Evolutionary conservation across 345 rosid genomes (phyloP), one percentile per base, ranked within the genome.

Genomic region (Eucalyptus grandis): DNA sequence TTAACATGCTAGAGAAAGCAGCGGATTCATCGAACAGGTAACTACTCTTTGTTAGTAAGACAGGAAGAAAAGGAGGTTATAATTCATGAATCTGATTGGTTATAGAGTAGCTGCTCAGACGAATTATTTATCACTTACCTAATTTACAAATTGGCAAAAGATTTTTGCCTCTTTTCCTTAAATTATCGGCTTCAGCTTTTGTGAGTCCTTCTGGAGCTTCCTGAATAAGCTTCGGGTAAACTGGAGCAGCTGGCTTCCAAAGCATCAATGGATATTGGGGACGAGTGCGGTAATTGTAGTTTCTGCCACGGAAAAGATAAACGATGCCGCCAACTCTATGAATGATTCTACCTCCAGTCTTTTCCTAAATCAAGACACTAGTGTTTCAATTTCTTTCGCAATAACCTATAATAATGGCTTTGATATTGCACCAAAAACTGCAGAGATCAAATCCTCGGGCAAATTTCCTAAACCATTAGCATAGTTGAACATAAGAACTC

Each of bases 201-300:
- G 98, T 95, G 92, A 98, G 92, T 87, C 98, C 99, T 92, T 95
- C 96, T 49, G 98, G 99, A 91, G 96, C 93, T 90, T 97, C 97
- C 91, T 96, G 98, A 88, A 98, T 97, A 53, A 98, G 99, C 91
- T 97, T 97, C 14, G 98, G 99, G 91, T 97, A 98, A 86, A 98
- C 98, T 17, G 99, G 99, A 93, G 99, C 92, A 89, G 99, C 99
- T 65, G 99, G 99, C 91, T 98, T 97, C 99, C 99, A 98, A 49
- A 97, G 93, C 99, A 97, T 98, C 91, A 97, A 87, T 2, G 99
- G 99, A 80, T 94, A 95, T 89, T 93, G 95, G 1, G 98, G 98
- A 91, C 98, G 98, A 90, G 95, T 93, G 15, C 94, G 93, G 91
- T 95, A 93, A 69, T 96, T 93, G 89, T 98, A 98, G 94, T 98